These are phyloP conservation scores for Puccinia polysora DNA, from an alignment of 1,284 basidiomycete species.

Conservation along the genomic window DNA sequence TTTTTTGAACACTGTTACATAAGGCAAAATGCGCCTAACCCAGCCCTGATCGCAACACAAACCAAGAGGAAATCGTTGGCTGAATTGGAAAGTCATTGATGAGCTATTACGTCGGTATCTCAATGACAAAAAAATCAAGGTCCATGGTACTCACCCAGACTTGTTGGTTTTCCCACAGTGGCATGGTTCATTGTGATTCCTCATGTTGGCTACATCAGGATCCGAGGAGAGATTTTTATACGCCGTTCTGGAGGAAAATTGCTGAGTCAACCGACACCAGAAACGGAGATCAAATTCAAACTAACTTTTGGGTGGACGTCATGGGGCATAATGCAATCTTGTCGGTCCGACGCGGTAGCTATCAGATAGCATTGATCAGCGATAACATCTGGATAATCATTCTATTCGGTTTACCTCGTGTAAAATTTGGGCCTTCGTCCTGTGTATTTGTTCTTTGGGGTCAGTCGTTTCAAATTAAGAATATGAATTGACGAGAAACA, in stretches of 20 bases:
- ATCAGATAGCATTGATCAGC: constrained; percentile 6
- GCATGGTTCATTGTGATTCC: constrained; percentile 23
- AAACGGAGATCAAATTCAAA: background rate
- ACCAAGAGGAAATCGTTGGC: constrained; percentile 6
- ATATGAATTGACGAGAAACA: background rate
- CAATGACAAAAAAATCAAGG: background rate
- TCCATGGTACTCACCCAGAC: background rate
- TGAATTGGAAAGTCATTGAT: background rate
- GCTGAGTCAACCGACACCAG: background rate
- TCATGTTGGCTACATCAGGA: constrained; percentile 38
- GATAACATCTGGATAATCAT: background rate
- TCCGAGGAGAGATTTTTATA: constrained; percentile 27
- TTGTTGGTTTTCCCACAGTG: constrained; percentile 6
- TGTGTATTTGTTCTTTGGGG: background rate
- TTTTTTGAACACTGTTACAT: constrained; percentile 28
- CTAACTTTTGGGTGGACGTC: constrained; percentile 28
- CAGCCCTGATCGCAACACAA: constrained; percentile 36
- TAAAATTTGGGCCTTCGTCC: constrained; percentile 39
- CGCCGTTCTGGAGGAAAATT: constrained; percentile 9
- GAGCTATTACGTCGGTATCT: background rate
- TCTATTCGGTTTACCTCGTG: constrained; percentile 23
- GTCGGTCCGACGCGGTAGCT: constrained; percentile 34
- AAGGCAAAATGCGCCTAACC: constrained; percentile 27
- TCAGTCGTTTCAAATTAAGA: background rate
- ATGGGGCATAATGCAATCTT: constrained; percentile 41